Evolutionary conservation across 768 basidiomycete species (phyloP).

Genomic region (Gymnopilus junonius): DNA sequence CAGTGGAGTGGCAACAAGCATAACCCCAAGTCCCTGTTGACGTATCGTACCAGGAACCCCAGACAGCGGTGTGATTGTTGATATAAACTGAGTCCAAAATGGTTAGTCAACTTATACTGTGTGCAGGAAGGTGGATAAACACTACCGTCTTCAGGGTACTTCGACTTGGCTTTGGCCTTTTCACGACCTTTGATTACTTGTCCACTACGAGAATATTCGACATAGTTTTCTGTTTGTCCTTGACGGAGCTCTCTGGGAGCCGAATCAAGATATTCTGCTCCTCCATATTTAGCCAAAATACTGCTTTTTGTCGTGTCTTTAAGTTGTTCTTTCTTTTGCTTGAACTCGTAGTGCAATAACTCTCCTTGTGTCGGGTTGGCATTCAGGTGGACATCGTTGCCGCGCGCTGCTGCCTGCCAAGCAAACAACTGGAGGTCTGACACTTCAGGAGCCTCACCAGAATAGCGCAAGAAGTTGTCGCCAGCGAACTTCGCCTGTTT

Average conservation of each 20-base stretch:
- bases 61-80: constrained; percentile 95
- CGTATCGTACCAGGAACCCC: constrained; percentile 94
- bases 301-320: constrained; percentile 89
- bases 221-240: constrained; percentile 96
- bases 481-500: constrained; percentile 86
- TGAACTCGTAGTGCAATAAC: constrained; percentile 88
- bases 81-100: constrained; percentile 64
- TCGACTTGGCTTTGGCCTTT: constrained; percentile 83
- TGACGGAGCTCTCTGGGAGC: constrained; percentile 92
- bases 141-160: constrained; percentile 96
- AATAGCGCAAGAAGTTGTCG: constrained; percentile 92
- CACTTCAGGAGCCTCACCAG: constrained; percentile 92
- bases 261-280: constrained; percentile 87
- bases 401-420: constrained; percentile 92
- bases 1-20: constrained; percentile 88
- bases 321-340: constrained; percentile 88
- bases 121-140: constrained; percentile 1
- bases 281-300: constrained; percentile 92
- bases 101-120: constrained; percentile 12
- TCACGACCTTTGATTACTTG: constrained; percentile 92
- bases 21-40: constrained; percentile 85
- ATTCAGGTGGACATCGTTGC: constrained; percentile 94
- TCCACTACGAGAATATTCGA: constrained; percentile 94
- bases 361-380: constrained; percentile 97
- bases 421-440: constrained; percentile 95